Evolutionary conservation across 768 basidiomycete species (phyloP).

Genomic region (Calocybe gangraenosa): DNA sequence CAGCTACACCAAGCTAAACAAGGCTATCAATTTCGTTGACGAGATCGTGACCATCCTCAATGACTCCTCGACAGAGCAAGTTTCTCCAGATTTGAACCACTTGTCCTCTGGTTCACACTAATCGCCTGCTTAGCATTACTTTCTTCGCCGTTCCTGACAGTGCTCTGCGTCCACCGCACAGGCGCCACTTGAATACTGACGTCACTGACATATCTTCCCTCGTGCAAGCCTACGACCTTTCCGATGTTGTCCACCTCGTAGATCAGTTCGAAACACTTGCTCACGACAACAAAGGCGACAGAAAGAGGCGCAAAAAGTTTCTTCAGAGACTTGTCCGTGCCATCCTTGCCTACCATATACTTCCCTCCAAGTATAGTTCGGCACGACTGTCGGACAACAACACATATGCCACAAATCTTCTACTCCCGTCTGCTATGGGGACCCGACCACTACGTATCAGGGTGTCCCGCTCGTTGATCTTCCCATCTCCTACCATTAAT

Average conservation of each 20-base stretch:
- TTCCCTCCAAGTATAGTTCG: conserved; percentile 35
- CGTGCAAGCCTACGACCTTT: conserved; percentile 11
- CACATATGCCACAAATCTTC: conserved; percentile 47
- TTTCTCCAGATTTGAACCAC: too few species aligned
- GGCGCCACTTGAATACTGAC: conserved; percentile 10
- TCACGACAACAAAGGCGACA: conserved; percentile 32
- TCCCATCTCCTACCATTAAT: conserved; percentile 40
- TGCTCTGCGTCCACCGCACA: conserved; percentile 29
- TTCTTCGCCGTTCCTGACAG: conserved; percentile 50
- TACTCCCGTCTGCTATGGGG: conserved; percentile 37
- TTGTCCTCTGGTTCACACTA: background rate
- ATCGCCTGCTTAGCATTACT: conserved; percentile 33
- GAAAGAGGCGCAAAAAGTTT: conserved; percentile 47
- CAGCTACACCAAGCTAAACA: conserved; percentile 21
- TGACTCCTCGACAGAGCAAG: conserved; percentile 14
- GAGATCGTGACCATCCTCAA: conserved; percentile 16
- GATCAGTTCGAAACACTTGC: conserved; percentile 32
- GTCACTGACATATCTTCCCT: conserved; percentile 5
- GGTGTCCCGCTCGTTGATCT: conserved; percentile 27
- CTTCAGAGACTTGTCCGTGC: conserved; percentile 51
- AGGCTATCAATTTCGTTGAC: conserved; percentile 22
- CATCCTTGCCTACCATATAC: conserved; percentile 54
- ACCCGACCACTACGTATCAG: conserved; percentile 42
- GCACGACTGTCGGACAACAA: conserved; percentile 44
- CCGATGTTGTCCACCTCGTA: conserved; percentile 23